Percentiles rank a stretch among this genome's conserved stretches.
Conservation (phyloP, 768 basidiomycete species). For the Leucocoprinus leucothites region DNA sequence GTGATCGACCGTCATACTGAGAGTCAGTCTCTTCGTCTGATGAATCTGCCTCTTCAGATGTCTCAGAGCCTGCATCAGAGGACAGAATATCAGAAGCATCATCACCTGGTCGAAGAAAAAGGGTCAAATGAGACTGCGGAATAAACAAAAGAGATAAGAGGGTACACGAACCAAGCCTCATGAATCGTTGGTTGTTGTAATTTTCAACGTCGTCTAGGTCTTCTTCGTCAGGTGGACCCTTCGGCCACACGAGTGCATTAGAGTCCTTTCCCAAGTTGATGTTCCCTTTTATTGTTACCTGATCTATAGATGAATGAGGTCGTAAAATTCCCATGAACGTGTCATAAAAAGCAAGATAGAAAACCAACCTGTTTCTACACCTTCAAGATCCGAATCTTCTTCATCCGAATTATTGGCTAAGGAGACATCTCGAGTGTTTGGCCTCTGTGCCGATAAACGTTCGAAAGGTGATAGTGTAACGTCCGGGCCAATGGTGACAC, state of each 20-base stretch:
- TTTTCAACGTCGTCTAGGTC: conserved; percentile 51
- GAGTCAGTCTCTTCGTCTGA: conserved; percentile 39
- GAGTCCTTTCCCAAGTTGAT: conserved; percentile 60
- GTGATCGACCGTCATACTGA: conserved; percentile 29
- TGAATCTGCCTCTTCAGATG: conserved; percentile 47
- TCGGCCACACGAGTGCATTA: conserved; percentile 83
- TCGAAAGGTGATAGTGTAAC: conserved; percentile 67
- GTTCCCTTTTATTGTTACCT: conserved; percentile 37
- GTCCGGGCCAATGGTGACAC: conserved; percentile 74
- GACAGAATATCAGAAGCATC: conserved; percentile 57
- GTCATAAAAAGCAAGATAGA: conserved; percentile 10
- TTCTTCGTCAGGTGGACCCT: conserved; percentile 58
- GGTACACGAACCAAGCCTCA: conserved; percentile 61
- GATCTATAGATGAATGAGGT: conserved; percentile 34
- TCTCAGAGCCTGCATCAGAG: conserved; percentile 56
- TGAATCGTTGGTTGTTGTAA: conserved; percentile 63
- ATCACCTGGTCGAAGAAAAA: conserved; percentile 43
- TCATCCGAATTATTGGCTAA: conserved; percentile 29
- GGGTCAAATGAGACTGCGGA: neutral
- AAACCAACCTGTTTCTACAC: conserved; percentile 60
- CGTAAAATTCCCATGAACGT: conserved; percentile 2
- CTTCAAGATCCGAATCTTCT: conserved; percentile 63
- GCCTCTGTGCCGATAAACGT: conserved; percentile 56
- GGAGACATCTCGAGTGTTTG: conserved; percentile 13
- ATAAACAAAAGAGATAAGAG: neutral